Percentiles rank a stretch among this genome's conserved stretches.
Conservation (phyloP, 805 yeast species). For the Ogataea naganishii region DNA sequence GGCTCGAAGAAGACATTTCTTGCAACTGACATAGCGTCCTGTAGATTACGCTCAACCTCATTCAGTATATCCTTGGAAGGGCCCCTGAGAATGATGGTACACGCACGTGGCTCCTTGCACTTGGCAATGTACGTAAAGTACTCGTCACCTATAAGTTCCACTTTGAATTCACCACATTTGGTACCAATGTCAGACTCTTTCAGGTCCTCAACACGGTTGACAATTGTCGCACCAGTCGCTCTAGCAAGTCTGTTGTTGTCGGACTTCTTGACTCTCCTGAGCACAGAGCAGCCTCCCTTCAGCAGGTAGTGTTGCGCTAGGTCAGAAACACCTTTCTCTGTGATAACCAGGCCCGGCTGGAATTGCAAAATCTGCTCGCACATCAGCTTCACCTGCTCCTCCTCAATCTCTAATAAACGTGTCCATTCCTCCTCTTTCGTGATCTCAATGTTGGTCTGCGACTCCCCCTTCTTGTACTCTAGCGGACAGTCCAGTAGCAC, state of each 20-base stretch:
- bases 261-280: constrained; percentile 90
- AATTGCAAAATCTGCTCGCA: constrained; percentile 79
- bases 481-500: constrained; percentile 90
- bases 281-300: constrained; percentile 86
- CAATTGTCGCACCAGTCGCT: constrained; percentile 96
- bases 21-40: constrained; percentile 97
- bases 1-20: constrained; percentile 94
- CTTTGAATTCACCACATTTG: constrained; percentile 83
- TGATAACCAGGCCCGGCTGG: constrained; percentile 90
- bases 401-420: constrained; percentile 91
- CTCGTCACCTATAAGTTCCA: constrained; percentile 95
- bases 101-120: constrained; percentile 83
- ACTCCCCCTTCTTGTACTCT: constrained; percentile 98
- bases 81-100: constrained; percentile 88
- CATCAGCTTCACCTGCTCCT: constrained; percentile 84
- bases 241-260: constrained; percentile 95
- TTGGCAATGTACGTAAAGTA: constrained; percentile 80
- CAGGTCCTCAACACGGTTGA: constrained; percentile 90
- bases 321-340: constrained; percentile 98
- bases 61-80: constrained; percentile 94
- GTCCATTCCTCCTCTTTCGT: constrained; percentile 96
- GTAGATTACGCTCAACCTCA: constrained; percentile 93
- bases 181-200: constrained; percentile 87
- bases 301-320: constrained; percentile 93
- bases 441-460: constrained; percentile 96